Evolutionary conservation across 2,329 filamentous ascomycete species (phyloP), one percentile per base, ranked within the genome.

Genomic region (Fusarium marasasianum): DNA sequence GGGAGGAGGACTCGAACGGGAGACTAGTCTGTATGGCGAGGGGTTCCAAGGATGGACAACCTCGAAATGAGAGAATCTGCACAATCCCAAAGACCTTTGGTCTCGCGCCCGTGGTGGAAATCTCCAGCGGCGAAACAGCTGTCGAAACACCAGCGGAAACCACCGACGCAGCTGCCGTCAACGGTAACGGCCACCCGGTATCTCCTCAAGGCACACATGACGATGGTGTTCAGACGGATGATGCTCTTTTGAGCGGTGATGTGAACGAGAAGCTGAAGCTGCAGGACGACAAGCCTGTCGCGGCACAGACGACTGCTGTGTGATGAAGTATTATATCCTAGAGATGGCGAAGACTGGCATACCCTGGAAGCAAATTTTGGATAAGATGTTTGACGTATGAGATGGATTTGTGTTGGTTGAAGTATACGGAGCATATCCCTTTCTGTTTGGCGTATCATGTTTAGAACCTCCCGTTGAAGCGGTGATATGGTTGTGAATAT

Each of bases 1-100:
- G 90, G 90, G 80, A 85, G 53, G 83, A 87, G 8, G 71, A 76
- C 3, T 83, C 85, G 6, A 85, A 83, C 51, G 86, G 83, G 22
- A 82, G 82, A 57, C 79, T 91, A 37, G 86, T 87, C 69, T 91
- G 89, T 62, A 54, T 90, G 10, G 87, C 87, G 1, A 83, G 87
- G 14, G 90, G 90, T 5, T 84, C 81, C 59, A 80, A 83, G 57
- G 82, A 83, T 8, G 86, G 86, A 20, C 80, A 84, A 69, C 80
- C 85, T 63, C 83, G 87, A 64, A 77, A 79, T 20, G 86, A 87
- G 77, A 80, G 82, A 48, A 82, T 91, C 40, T 89, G 88, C 78
- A 88, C 85, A 12, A 80, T 91, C 15, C 84, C 86, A 29, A 86
- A 83, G 79, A 82, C 81, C 9, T 86, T 74, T 20, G 61, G 57